A percentile compares a stretch with the other conserved stretches of the same genome.
phyloP scores from a whole-genome alignment of 129 eudicot genomes.

The Flaveria linearis region DNA sequence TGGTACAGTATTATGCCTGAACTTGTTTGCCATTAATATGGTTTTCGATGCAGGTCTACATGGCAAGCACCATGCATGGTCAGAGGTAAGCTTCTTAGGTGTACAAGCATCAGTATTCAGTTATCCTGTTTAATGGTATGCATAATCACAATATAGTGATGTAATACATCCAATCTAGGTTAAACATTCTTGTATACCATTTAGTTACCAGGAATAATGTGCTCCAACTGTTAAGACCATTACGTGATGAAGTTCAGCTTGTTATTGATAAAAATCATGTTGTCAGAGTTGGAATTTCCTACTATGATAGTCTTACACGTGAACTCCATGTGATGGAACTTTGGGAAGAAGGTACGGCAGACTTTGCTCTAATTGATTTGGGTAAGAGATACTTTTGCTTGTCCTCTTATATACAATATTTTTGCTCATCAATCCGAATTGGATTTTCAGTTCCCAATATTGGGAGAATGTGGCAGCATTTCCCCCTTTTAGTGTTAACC shows the following conservation, averaged over 20 bases:
- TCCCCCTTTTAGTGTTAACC: neutral
- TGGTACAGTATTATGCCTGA: neutral
- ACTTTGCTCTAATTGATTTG: constrained; percentile 71
- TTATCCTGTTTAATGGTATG: neutral
- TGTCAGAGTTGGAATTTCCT: constrained; percentile 90
- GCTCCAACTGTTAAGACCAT: too few relatives aligned
- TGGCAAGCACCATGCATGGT: constrained; percentile 88
- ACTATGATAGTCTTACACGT: constrained; percentile 73
- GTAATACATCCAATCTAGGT: neutral
- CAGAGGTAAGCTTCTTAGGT: constrained; percentile 54
- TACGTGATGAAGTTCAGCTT: too few relatives aligned
- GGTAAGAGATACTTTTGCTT: constrained; percentile 46
- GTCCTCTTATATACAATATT: constrained; percentile 1
- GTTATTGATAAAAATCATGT: constrained; percentile 11
- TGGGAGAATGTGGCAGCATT: constrained; percentile 9
- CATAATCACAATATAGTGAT: constrained; percentile 7
- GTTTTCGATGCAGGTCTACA: constrained; percentile 64
- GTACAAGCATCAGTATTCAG: constrained; percentile 12
- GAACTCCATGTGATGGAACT: constrained; percentile 89
- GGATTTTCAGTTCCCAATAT: too few relatives aligned
- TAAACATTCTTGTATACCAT: neutral
- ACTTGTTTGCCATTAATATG: constrained; percentile 8
- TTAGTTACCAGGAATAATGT: constrained; percentile 1
- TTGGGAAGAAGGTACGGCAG: constrained; percentile 80
- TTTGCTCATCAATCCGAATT: neutral